Conservation (phyloP, 139 green algal species). For the Mesotaenium endlicherianum region DNA sequence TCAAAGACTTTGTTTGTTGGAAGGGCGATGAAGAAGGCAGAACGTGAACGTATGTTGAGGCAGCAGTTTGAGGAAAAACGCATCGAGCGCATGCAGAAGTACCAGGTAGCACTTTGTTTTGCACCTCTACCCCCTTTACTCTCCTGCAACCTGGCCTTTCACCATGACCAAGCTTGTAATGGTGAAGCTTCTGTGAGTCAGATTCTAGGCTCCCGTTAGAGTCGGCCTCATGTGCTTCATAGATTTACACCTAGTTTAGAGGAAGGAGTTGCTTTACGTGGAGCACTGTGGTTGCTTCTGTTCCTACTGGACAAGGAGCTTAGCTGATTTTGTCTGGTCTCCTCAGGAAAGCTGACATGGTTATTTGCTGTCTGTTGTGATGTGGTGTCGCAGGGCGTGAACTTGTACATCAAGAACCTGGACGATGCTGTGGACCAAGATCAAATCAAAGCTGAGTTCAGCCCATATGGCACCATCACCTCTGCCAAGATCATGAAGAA, state of each 20-base stretch:
- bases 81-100: slow-evolving; percentile 53
- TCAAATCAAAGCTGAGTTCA: slow-evolving; percentile 56
- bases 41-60: slow-evolving; percentile 58
- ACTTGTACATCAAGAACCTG: slow-evolving; percentile 68
- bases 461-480: slow-evolving; percentile 61
- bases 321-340: too few species aligned
- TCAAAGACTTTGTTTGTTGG: slow-evolving; percentile 55
- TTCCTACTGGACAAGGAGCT: too few species aligned
- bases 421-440: slow-evolving; percentile 61
- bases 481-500: slow-evolving; percentile 54
- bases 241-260: too few species aligned
- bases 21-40: slow-evolving; percentile 62
- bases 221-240: too few species aligned
- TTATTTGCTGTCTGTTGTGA: too few species aligned
- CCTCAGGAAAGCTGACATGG: too few species aligned
- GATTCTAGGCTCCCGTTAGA: background rate
- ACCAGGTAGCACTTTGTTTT: slow-evolving; percentile 49
- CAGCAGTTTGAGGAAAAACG: slow-evolving; percentile 54
- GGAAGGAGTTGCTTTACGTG: too few species aligned
- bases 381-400: slow-evolving; percentile 48
- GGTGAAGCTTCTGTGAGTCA: background rate
- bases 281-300: too few species aligned
- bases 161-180: too few species aligned
- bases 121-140: too few species aligned
- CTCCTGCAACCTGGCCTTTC: too few species aligned